phyloP scores from a whole-genome alignment of 192 early-diverging fungal genomes.

The Coemansia umbellata region DNA sequence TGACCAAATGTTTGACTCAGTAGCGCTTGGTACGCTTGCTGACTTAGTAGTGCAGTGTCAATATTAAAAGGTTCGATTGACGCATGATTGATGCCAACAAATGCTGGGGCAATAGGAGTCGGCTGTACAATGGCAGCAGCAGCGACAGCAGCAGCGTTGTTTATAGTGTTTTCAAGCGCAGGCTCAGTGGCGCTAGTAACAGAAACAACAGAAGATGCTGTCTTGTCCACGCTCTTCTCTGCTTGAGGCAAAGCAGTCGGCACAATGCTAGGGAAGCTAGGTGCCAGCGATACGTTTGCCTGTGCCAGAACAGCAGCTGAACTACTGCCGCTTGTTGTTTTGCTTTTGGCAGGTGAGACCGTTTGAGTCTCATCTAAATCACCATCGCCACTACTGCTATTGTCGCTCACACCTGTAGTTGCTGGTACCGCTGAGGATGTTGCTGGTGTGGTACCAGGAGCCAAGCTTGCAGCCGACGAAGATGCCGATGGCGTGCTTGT shows the following conservation, averaged over 20 bases:
- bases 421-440: not conserved
- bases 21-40: constrained; percentile 15
- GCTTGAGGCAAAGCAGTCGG: not conserved
- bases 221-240: no score
- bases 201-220: no score
- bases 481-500: not conserved
- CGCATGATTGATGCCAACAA: not conserved
- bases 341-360: no score
- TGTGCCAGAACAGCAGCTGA: no score
- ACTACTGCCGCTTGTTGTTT: no score
- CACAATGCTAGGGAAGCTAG: not conserved
- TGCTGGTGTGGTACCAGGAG: not conserved
- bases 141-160: not conserved
- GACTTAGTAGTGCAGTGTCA: not conserved
- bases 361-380: no score
- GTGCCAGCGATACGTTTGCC: not conserved
- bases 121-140: constrained; percentile 2
- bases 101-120: not conserved
- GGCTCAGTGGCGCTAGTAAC: not conserved
- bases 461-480: not conserved
- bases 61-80: constrained; percentile 1
- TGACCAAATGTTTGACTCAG: constrained; percentile 19
- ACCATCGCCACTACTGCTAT: no score
- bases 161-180: not conserved
- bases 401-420: not conserved